Percentiles rank a stretch among this genome's conserved stretches.
These are phyloP conservation scores for Cryphonectria radicalis DNA, from an alignment of 2,329 filamentous ascomycete species.

Conservation along the genomic window DNA sequence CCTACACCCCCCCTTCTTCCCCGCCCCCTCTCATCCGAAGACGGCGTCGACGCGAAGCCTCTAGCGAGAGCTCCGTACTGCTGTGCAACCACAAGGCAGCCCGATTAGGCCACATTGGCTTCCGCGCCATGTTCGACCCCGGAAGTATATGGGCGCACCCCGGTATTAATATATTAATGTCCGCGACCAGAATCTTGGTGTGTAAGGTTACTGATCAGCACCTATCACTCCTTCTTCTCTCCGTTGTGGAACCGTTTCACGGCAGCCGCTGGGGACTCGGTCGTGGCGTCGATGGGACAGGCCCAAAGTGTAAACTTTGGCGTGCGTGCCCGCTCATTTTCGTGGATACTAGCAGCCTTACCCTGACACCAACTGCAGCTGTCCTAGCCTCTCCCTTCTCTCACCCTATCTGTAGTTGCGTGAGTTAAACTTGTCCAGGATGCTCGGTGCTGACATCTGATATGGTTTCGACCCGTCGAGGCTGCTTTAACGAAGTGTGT, in stretches of 20 bases:
- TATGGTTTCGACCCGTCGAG: slow-evolving; percentile 10
- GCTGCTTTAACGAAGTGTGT: background rate
- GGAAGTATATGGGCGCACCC: slow-evolving; percentile 13
- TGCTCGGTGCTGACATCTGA: background rate
- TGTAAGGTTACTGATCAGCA: slow-evolving; percentile 12
- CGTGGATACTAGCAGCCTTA: background rate
- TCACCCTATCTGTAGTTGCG: background rate
- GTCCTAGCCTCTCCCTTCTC: background rate
- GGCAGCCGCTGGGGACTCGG: slow-evolving; percentile 16
- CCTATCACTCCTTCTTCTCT: slow-evolving; percentile 7
- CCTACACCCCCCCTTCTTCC: too few relatives aligned
- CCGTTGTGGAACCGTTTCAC: slow-evolving; percentile 19
- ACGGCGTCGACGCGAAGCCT: slow-evolving; percentile 7
- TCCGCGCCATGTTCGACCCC: slow-evolving; percentile 19
- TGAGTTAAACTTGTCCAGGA: background rate
- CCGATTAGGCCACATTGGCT: slow-evolving; percentile 21
- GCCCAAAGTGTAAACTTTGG: background rate
- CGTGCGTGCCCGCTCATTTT: slow-evolving; percentile 9
- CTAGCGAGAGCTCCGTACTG: background rate
- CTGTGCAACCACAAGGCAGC: slow-evolving; percentile 18
- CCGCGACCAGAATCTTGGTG: background rate
- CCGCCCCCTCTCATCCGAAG: background rate
- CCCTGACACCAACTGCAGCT: background rate
- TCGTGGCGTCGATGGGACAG: background rate
- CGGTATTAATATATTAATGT: slow-evolving; percentile 12